Evolutionary conservation across 192 early-diverging fungal genomes (phyloP).

Genomic region (Coemansia sp.): DNA sequence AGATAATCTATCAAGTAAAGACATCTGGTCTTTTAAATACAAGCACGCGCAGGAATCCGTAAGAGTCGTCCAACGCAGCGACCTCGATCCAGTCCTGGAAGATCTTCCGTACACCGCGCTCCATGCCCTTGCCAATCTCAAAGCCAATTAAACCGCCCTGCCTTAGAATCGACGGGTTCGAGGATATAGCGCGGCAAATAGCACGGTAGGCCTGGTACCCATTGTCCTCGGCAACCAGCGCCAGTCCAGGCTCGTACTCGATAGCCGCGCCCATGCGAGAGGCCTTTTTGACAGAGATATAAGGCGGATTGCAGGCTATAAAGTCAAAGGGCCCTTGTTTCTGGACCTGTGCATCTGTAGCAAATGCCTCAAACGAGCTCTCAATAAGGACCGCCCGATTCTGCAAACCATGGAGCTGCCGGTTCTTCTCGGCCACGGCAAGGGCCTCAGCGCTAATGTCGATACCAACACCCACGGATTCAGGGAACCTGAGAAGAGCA

Average conservation of each 20-base stretch:
- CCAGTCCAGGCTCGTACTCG: conserved; percentile 60
- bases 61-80: conserved; percentile 38
- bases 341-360: conserved; percentile 9
- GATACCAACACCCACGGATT: conserved; percentile 56
- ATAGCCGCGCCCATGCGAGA: conserved; percentile 32
- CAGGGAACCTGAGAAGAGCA: conserved; percentile 32
- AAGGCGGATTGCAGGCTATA: conserved; percentile 73
- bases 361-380: conserved; percentile 50
- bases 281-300: conserved; percentile 49
- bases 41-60: conserved; percentile 59
- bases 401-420: conserved; percentile 21
- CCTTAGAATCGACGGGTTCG: conserved; percentile 23
- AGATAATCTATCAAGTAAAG: no score
- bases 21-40: conserved; percentile 45
- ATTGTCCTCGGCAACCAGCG: conserved; percentile 59
- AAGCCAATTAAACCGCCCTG: conserved; percentile 40
- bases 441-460: conserved; percentile 61
- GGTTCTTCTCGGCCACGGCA: conserved; percentile 53
- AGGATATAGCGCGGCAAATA: conserved; percentile 28
- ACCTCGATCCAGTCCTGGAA: conserved; percentile 50
- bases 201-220: conserved; percentile 62
- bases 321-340: conserved; percentile 51
- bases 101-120: conserved; percentile 47
- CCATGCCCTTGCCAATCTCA: conserved; percentile 64
- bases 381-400: conserved; percentile 31